Conservation (phyloP, 2,329 filamentous ascomycete species). For the Fusarium circinatum region DNA sequence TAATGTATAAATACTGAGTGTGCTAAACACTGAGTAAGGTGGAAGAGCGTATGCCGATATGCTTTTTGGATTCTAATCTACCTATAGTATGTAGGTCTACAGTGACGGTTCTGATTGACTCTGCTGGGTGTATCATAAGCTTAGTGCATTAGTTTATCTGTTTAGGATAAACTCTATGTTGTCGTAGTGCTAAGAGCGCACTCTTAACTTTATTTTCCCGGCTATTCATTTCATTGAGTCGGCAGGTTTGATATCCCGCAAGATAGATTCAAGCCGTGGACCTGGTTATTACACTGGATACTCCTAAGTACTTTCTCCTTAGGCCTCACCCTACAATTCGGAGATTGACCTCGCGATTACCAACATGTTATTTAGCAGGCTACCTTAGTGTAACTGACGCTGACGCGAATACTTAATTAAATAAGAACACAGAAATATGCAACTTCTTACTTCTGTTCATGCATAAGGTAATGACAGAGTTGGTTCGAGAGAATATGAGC, state of each 20-base stretch:
- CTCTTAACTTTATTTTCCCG: background rate
- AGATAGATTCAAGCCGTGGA: too few species aligned
- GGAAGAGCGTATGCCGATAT: background rate
- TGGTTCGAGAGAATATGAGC: constrained; percentile 21
- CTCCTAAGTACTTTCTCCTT: too few species aligned
- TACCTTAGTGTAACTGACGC: fast-evolving
- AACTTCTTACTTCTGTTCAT: constrained; percentile 4
- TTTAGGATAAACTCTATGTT: background rate
- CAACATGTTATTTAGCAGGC: background rate
- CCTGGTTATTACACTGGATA: too few species aligned
- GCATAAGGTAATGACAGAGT: background rate
- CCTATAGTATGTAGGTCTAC: background rate
- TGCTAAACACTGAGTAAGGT: background rate
- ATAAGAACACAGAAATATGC: background rate
- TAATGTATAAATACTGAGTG: background rate
- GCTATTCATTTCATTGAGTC: too few species aligned
- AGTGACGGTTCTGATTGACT: background rate
- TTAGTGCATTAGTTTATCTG: background rate
- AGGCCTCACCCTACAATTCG: background rate
- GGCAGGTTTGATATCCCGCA: too few species aligned
- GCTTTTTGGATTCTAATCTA: background rate
- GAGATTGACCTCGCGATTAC: background rate
- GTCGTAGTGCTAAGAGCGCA: background rate
- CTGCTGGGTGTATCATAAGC: background rate
- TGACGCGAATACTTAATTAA: background rate